Percentiles rank a stretch among this genome's conserved stretches.
Evolutionary conservation across 2,329 filamentous ascomycete genomes (phyloP).

Genomic region (Venturia pyrina): DNA sequence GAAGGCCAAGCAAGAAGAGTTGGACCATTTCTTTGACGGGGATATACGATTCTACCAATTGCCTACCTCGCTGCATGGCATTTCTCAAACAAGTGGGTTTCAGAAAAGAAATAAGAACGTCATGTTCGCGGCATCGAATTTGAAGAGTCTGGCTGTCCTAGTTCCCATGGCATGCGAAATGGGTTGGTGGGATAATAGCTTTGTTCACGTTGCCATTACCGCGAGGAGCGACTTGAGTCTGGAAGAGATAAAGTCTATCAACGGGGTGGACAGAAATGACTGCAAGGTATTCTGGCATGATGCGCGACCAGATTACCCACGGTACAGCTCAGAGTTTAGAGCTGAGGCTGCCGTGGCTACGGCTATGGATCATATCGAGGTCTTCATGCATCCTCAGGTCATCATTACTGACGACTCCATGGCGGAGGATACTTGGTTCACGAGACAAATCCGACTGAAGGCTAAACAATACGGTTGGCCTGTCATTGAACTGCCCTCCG

Average conservation of each 20-base stretch:
- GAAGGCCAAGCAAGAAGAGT: neutral
- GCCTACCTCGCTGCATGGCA: slow-evolving; percentile 46
- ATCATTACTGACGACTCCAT: slow-evolving; percentile 59
- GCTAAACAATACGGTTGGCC: slow-evolving; percentile 44
- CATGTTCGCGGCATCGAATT: slow-evolving; percentile 65
- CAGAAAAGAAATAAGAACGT: slow-evolving; percentile 55
- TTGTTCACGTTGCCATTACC: slow-evolving; percentile 74
- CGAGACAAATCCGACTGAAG: slow-evolving; percentile 48
- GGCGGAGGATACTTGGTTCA: slow-evolving; percentile 59
- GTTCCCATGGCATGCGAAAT: slow-evolving; percentile 83
- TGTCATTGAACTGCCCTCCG: slow-evolving; percentile 63
- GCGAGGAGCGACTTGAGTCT: slow-evolving; percentile 55
- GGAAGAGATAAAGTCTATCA: slow-evolving; percentile 56
- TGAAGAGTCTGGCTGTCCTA: slow-evolving; percentile 62
- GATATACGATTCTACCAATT: slow-evolving; percentile 60
- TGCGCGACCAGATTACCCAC: slow-evolving; percentile 65
- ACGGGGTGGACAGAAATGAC: slow-evolving; percentile 57
- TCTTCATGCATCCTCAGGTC: slow-evolving; percentile 67
- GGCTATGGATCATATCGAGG: slow-evolving; percentile 61
- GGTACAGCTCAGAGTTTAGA: slow-evolving; percentile 58
- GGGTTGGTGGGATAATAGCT: slow-evolving; percentile 56
- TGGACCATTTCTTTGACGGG: slow-evolving; percentile 51
- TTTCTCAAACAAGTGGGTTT: slow-evolving; percentile 37
- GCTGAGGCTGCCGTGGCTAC: slow-evolving; percentile 54
- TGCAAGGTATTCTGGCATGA: slow-evolving; percentile 64